phyloP scores from a whole-genome alignment of 169 alveolate genomes.

The Perkinsus marinus region DNA sequence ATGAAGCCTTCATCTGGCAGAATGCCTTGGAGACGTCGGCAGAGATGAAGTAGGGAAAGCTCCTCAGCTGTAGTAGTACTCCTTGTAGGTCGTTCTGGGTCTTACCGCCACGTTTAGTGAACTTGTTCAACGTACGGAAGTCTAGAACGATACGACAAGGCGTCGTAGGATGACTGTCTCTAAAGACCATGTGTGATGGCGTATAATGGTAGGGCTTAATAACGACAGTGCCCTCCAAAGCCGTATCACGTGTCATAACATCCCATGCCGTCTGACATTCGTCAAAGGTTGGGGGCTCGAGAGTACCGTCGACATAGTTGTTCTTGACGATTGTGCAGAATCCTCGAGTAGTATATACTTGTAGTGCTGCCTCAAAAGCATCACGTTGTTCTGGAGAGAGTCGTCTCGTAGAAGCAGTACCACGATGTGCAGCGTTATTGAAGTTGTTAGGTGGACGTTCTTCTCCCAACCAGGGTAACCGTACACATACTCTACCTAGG shows the following conservation, averaged over 20 bases:
- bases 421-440: not conserved
- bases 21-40: not conserved
- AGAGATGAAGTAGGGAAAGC: not conserved
- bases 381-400: not conserved
- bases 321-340: not conserved
- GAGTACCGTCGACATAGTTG: not conserved
- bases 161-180: not conserved
- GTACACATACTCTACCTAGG: not conserved
- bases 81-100: not conserved
- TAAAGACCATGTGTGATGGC: not conserved
- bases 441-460: not conserved
- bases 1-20: not conserved
- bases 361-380: not conserved
- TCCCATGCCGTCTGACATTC: not conserved
- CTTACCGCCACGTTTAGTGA: not conserved
- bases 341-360: not conserved
- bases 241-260: not conserved
- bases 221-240: not conserved
- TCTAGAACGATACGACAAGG: not conserved
- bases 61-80: not conserved
- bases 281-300: not conserved
- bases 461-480: not conserved
- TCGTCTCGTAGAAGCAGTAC: not conserved
- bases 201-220: not conserved
- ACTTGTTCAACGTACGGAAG: not conserved